Evolutionary conservation across 176 grass and related monocot genomes (phyloP), one percentile per base, ranked within the genome.

Genomic region (Rhipidocladum racemiflorum): DNA sequence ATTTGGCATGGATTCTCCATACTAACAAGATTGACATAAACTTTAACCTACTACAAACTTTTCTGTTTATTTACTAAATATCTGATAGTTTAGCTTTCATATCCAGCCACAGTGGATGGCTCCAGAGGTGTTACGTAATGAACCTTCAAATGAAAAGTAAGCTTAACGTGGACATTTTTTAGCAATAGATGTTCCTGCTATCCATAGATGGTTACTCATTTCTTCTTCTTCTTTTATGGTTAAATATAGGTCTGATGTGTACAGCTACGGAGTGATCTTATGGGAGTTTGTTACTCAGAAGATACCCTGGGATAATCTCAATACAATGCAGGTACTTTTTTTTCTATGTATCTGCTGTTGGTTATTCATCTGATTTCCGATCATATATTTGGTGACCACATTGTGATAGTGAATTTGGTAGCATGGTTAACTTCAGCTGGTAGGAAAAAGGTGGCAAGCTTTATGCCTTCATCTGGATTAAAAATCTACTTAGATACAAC

Each of bases 71-170:
- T n/a, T 55, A 80, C 32, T n/a, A 79, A 69, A 66, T 72, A 68
- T 80, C 40, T 88, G 28, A 39, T 74, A 59, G n/a, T 72, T 9
- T 78, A n/a, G 9, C 18, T 82, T 77, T 13, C 53, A 44, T 86
- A 63, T 86, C 21, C 82, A 95, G 95, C 95, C 95, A 24, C 95
- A 98, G 75, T 98, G 95, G 95, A 98, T 98, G 95, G 95, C 95
- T 74, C 95, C 95, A 25, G 92, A 98, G 91, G 90, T 90, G 49
- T 55, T 98, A 77, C 87, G 90, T 35, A 95, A 93, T 84, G 95
- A 98, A 85, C 95, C 92, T 81, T 91, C 92, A 73, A 87, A 95
- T 30, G 95, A 98, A 48, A 98, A 98, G 95, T 95, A 91, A 20
- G 76, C 76, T 59, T 1, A 25, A 11, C 1, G 12, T 75, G 13